These are phyloP conservation scores for Debaryomyces subglobosus DNA, from an alignment of 1,139 yeast genomes.

Conservation along the genomic window DNA sequence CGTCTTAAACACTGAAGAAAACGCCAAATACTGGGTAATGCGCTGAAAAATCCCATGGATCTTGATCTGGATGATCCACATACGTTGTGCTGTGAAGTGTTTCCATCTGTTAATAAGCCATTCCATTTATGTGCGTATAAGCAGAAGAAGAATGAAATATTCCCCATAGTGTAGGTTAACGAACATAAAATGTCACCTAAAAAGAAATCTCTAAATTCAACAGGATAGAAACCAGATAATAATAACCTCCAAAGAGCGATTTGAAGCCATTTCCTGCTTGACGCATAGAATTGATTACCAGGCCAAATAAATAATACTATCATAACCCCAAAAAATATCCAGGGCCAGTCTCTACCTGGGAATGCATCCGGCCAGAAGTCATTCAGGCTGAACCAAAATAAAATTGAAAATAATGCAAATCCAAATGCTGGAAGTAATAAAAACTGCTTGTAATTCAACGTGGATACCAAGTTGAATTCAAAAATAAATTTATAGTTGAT, in stretches of 20 bases:
- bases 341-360: slow-evolving; percentile 79
- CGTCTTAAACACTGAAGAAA: slow-evolving; percentile 89
- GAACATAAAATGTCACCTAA: slow-evolving; percentile 90
- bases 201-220: slow-evolving; percentile 92
- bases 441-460: slow-evolving; percentile 68
- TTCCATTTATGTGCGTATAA: slow-evolving; percentile 72
- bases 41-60: slow-evolving; percentile 77
- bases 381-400: slow-evolving; percentile 76
- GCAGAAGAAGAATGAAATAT: slow-evolving; percentile 83
- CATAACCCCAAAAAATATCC: slow-evolving; percentile 66
- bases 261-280: slow-evolving; percentile 74
- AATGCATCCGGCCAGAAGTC: slow-evolving; percentile 64
- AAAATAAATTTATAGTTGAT: slow-evolving; percentile 91
- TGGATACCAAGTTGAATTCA: slow-evolving; percentile 76
- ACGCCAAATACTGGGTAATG: slow-evolving; percentile 91
- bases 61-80: slow-evolving; percentile 85
- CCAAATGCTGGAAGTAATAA: slow-evolving; percentile 64
- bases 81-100: slow-evolving; percentile 33
- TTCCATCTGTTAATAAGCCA: slow-evolving; percentile 43
- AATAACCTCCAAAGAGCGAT: slow-evolving; percentile 72
- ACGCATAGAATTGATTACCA: slow-evolving; percentile 51
- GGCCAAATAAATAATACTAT: slow-evolving; percentile 65
- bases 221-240: slow-evolving; percentile 87
- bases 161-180: slow-evolving; percentile 84
- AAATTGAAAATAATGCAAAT: slow-evolving; percentile 57